Evolutionary conservation across 441 rosid genomes (phyloP), one percentile per base, ranked within the genome.

Genomic region (Populus hybrid): DNA sequence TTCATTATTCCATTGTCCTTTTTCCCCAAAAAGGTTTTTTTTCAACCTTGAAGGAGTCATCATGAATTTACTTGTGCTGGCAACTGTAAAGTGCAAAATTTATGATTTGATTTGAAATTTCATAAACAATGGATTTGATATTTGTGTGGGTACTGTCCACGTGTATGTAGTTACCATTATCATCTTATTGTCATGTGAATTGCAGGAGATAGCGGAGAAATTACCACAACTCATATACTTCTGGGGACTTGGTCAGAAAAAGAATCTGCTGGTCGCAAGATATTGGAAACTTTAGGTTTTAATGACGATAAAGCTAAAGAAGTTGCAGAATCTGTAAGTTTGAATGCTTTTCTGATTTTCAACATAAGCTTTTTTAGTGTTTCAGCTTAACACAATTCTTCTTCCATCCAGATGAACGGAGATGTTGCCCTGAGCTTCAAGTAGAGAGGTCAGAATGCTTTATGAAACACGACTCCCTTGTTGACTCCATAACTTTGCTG

Each of bases 211-310:
- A 77, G 78, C 78, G 98, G 95, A 69, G 98, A 93, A 83, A 85
- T 95, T 80, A 93, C 97, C 70, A 81, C 98, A 1, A 82, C 90
- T 3, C 87, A 91, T 86, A 54, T 95, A 86, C 88, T 93, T 72
- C 88, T 92, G 59, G 97, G 99, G 70, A 81, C 90, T 72, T 95
- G 99, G 98, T 85, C 90, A 38, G 91, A 95, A 76, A 81, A 78
- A 78, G 89, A 89, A n/a, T 93, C 99, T 38, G 99, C 98, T 65
- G 98, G 90, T 80, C 93, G 86, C 83, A 80, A 67, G 77, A 83
- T 93, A 77, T 72, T 95, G 81, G 92, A 85, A 23, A 74, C 71
- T 69, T 78, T 95, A 4, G 98, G 99, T n/a, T 92, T 95, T 71
- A 86, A 87, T 14, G 93, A 95, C 46, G 94, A 92, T 85, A 92